A percentile compares a stretch with the other conserved stretches of the same genome.
phyloP scores from a whole-genome alignment of 164 flowering plant species.

The Kingdonia uniflora region DNA sequence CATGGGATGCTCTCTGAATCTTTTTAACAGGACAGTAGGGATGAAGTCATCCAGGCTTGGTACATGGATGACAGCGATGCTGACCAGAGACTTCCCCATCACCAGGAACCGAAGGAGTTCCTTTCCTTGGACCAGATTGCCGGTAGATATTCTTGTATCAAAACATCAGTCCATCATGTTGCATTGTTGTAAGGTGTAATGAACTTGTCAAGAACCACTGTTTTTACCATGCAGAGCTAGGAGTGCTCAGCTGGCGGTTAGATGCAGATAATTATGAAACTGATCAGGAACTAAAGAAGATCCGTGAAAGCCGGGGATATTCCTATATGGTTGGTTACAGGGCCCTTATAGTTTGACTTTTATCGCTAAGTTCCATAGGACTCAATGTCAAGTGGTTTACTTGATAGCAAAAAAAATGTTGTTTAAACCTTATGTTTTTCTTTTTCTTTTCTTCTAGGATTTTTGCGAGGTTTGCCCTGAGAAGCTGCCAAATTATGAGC shows the following conservation, averaged over 20 bases:
- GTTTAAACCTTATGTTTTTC: neutral
- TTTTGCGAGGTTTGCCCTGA: slow-evolving; percentile 86
- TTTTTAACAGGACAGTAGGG: slow-evolving; percentile 59
- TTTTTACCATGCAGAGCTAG: slow-evolving; percentile 48
- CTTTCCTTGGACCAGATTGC: slow-evolving; percentile 72
- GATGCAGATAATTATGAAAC: slow-evolving; percentile 91
- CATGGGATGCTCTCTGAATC: no score
- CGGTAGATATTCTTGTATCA: slow-evolving; percentile 23
- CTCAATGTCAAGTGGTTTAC: neutral
- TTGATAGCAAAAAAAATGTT: neutral
- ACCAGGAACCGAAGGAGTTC: slow-evolving; percentile 67
- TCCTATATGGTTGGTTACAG: slow-evolving; percentile 50
- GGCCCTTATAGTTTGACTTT: slow-evolving; percentile 2
- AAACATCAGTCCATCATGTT: neutral
- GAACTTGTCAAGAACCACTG: neutral
- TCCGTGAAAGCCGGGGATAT: slow-evolving; percentile 81
- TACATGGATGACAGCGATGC: slow-evolving; percentile 91
- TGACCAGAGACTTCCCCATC: slow-evolving; percentile 95
- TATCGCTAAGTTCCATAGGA: neutral
- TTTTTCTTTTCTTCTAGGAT: slow-evolving; percentile 43
- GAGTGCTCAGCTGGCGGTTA: slow-evolving; percentile 87
- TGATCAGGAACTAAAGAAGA: slow-evolving; percentile 86
- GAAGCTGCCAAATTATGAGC: slow-evolving; percentile 90
- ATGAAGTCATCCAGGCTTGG: slow-evolving; percentile 88
- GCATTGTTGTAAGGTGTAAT: neutral